Conservation (phyloP, 257 asterid genomes). For the Nicotiana undulata region DNA sequence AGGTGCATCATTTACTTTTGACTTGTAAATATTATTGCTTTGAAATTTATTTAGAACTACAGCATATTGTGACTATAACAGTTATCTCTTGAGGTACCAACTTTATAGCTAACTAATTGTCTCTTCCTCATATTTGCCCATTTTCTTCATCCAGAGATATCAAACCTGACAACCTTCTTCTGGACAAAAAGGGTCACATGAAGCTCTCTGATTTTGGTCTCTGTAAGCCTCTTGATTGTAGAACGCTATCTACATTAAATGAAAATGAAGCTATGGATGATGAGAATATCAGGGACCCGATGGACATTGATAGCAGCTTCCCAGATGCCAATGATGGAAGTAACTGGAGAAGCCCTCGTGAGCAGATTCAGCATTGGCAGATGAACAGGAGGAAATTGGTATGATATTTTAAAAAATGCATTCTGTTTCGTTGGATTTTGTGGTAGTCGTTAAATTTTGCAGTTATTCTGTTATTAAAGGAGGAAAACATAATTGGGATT, state of each 20-base stretch:
- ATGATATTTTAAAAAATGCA: background rate
- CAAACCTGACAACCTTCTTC: slow-evolving; percentile 24
- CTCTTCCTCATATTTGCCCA: background rate
- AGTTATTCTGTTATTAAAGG: background rate
- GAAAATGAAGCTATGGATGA: slow-evolving; percentile 8
- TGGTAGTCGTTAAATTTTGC: background rate
- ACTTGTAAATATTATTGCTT: background rate
- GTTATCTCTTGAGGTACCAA: background rate
- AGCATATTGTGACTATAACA: background rate
- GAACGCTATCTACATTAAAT: slow-evolving; percentile 4
- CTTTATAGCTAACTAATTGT: background rate
- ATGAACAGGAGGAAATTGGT: slow-evolving; percentile 30
- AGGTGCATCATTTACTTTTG: slow-evolving; percentile 11
- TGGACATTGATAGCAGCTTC: slow-evolving; percentile 5
- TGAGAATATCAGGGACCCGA: slow-evolving; percentile 5
- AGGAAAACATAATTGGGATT: background rate
- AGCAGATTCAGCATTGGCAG: slow-evolving; percentile 37
- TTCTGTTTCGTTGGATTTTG: background rate
- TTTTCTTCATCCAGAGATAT: slow-evolving; percentile 17
- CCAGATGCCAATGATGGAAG: slow-evolving; percentile 6
- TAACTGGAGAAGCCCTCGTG: slow-evolving; percentile 21
- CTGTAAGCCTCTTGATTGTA: slow-evolving; percentile 25
- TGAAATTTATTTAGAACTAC: background rate
- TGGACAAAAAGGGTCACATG: slow-evolving; percentile 25
- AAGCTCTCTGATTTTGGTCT: slow-evolving; percentile 27